A percentile compares a stretch with the other conserved stretches of the same genome.
Evolutionary conservation across 495 filamentous ascomycete species (phyloP).

Genomic region (Rhizodiscina lignyota): DNA sequence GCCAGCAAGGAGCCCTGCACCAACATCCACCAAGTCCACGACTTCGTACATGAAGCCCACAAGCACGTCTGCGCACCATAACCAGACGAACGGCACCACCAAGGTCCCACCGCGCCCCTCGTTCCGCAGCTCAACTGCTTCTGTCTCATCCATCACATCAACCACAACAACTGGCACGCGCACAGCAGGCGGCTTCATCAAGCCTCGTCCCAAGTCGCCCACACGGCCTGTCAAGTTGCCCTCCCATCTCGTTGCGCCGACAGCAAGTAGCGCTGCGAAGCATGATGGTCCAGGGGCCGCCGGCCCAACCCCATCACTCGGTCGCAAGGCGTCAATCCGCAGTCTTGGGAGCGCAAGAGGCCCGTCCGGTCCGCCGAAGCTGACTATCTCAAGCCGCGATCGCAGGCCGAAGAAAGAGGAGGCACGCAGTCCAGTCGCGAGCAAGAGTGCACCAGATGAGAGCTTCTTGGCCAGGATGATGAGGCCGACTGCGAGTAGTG

Average conservation of each 20-base stretch:
- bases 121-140: background rate
- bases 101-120: constrained; percentile 1
- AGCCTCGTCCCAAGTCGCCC: constrained; percentile 18
- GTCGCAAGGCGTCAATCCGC: background rate
- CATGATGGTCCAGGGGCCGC: background rate
- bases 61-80: background rate
- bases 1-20: no score
- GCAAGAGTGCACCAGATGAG: constrained; percentile 29
- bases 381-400: background rate
- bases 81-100: constrained; percentile 2
- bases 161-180: constrained; percentile 10
- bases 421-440: background rate
- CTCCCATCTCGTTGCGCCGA: constrained; percentile 23
- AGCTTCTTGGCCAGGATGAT: constrained; percentile 84
- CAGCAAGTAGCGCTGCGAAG: constrained; percentile 21
- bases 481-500: constrained; percentile 68
- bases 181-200: constrained; percentile 8
- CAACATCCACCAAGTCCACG: no score
- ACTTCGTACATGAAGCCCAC: background rate
- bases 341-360: background rate
- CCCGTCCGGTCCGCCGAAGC: background rate
- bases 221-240: constrained; percentile 22
- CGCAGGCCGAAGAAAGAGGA: constrained; percentile 5
- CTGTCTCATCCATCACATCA: constrained; percentile 10
- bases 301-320: background rate